Percentiles rank a stretch among this genome's conserved stretches.
Conservation (phyloP, 495 filamentous ascomycete species). For the Aspergillus taichungensis region DNA sequence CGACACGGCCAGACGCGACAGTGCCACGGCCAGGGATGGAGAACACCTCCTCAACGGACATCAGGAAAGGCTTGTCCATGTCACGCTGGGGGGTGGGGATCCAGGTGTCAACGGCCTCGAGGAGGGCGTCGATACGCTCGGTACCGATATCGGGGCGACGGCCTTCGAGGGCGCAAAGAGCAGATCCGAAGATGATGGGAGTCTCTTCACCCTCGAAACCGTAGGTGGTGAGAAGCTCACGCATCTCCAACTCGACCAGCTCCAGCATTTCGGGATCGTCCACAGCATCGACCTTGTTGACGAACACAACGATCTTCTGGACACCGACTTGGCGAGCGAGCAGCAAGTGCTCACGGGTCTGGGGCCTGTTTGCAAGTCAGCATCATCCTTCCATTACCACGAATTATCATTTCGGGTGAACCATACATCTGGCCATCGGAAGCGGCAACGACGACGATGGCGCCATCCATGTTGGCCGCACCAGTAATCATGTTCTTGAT, state of each 20-base stretch:
- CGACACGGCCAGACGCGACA: slow-evolving; percentile 91
- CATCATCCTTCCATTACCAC: neutral
- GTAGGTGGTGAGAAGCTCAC: slow-evolving; percentile 83
- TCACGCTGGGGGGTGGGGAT: slow-evolving; percentile 90
- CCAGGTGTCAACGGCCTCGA: slow-evolving; percentile 88
- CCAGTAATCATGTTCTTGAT: slow-evolving; percentile 99
- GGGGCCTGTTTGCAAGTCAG: slow-evolving; percentile 55
- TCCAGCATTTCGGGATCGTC: slow-evolving; percentile 99
- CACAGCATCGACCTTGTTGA: slow-evolving; percentile 96
- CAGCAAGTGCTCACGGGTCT: slow-evolving; percentile 96
- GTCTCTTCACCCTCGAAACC: slow-evolving; percentile 98
- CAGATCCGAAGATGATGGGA: slow-evolving; percentile 91
- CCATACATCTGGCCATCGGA: slow-evolving; percentile 92
- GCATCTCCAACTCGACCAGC: slow-evolving; percentile 99
- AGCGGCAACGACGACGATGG: slow-evolving; percentile 96
- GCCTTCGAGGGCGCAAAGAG: slow-evolving; percentile 87
- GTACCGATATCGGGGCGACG: slow-evolving; percentile 80
- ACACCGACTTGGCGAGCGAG: slow-evolving; percentile 97
- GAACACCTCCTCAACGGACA: slow-evolving; percentile 98
- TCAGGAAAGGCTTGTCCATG: slow-evolving; percentile 94
- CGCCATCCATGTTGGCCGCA: slow-evolving; percentile 94
- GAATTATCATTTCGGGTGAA: neutral
- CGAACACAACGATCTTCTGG: slow-evolving; percentile 95
- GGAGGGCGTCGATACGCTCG: slow-evolving; percentile 76
- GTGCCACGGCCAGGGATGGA: slow-evolving; percentile 96